phyloP scores from a whole-genome alignment of 23 red algal genomes.

The Gracilaria vermiculophylla region DNA sequence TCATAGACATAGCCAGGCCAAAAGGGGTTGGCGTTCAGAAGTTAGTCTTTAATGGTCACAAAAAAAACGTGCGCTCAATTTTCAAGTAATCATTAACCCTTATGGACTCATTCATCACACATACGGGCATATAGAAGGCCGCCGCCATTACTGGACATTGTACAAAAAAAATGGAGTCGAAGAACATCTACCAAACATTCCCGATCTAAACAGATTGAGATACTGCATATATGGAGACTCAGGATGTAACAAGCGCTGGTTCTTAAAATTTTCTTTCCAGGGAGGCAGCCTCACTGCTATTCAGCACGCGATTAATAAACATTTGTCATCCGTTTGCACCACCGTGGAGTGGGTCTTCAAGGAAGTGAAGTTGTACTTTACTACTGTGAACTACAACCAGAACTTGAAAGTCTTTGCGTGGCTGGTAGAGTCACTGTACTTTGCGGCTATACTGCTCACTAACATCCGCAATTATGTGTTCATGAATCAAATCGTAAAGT shows the following conservation, averaged over 20 bases:
- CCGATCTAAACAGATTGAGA: too few species aligned
- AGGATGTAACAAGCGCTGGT: neutral
- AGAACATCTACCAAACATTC: too few species aligned
- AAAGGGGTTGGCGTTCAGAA: too few species aligned
- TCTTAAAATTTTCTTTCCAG: neutral
- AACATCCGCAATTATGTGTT: slow-evolving; percentile 15
- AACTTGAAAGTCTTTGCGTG: neutral
- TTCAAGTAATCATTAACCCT: too few species aligned
- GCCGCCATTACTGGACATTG: too few species aligned
- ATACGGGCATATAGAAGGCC: too few species aligned
- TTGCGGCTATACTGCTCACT: neutral
- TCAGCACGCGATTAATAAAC: neutral
- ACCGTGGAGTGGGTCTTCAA: slow-evolving; percentile 12
- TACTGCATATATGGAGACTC: neutral
- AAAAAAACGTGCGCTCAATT: too few species aligned
- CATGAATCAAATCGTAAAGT: neutral
- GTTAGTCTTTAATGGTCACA: too few species aligned
- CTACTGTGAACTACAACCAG: neutral
- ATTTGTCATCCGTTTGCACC: neutral
- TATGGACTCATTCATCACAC: too few species aligned
- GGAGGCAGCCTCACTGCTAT: neutral
- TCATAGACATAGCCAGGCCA: too few species aligned
- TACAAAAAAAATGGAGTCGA: too few species aligned
- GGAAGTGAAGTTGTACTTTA: slow-evolving; percentile 4
- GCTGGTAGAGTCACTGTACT: neutral